Conservation (phyloP, 2,329 filamentous ascomycete species). For the Alternaria infectoria region DNA sequence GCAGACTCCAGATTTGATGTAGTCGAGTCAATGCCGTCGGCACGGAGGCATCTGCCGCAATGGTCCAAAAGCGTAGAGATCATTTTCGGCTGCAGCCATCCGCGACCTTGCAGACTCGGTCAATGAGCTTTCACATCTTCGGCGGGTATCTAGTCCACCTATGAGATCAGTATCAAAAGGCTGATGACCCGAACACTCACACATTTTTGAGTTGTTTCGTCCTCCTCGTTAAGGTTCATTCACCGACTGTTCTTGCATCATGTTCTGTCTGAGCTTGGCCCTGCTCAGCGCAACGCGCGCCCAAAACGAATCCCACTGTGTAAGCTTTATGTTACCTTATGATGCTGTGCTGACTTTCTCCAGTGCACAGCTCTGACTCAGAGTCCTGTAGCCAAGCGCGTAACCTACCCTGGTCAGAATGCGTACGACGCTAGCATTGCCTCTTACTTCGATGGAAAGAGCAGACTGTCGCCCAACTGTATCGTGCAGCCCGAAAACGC, state of each 20-base stretch:
- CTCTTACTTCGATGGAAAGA: constrained; percentile 6
- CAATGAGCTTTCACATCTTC: neutral
- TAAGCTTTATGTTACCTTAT: neutral
- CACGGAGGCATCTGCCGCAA: neutral
- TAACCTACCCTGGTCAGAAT: constrained; percentile 4
- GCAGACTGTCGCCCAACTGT: constrained; percentile 16
- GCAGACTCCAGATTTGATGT: neutral
- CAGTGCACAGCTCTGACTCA: neutral
- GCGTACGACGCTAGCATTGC: constrained; percentile 1
- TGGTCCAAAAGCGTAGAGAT: too few species aligned
- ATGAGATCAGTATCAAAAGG: neutral
- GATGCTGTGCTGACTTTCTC: neutral
- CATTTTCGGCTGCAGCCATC: neutral
- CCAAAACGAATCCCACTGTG: neutral
- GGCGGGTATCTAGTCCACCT: neutral
- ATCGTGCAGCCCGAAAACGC: constrained; percentile 23
- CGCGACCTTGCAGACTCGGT: neutral
- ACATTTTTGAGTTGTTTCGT: neutral
- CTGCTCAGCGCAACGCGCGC: neutral
- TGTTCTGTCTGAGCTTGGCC: neutral
- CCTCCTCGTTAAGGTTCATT: neutral
- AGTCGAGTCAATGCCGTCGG: neutral
- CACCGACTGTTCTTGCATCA: neutral
- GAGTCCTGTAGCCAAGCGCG: neutral
- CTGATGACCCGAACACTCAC: neutral